Evolutionary conservation across 352 stramenopile genomes (phyloP).

Genomic region (Phytophthora boehmeriae): DNA sequence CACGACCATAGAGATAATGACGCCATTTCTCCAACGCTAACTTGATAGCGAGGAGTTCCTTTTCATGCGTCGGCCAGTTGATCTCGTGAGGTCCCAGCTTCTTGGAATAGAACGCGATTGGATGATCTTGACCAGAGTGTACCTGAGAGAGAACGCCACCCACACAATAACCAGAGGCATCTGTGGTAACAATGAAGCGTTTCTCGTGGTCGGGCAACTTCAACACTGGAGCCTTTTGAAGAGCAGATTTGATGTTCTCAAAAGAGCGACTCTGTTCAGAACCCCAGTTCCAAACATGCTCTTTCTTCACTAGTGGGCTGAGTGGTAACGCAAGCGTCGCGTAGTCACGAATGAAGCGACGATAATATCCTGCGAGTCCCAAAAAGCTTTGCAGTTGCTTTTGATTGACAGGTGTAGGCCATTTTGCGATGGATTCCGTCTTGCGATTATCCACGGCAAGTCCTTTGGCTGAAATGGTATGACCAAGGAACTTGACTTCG

Average conservation of each 20-base stretch:
- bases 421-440: constrained; percentile 28
- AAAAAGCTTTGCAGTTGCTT: constrained; percentile 35
- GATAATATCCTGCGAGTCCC: constrained; percentile 32
- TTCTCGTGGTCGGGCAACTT: constrained; percentile 23
- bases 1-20: constrained; percentile 23
- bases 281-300: constrained; percentile 17
- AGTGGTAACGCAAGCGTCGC: constrained; percentile 25
- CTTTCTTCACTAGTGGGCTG: constrained; percentile 28
- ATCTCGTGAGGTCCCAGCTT: constrained; percentile 6
- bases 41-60: constrained; percentile 26
- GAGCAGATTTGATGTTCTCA: constrained; percentile 11
- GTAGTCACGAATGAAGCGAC: constrained; percentile 33
- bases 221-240: constrained; percentile 33
- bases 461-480: constrained; percentile 25
- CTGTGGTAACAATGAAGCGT: constrained; percentile 38
- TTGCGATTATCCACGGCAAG: constrained; percentile 29
- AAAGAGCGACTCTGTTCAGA: constrained; percentile 19
- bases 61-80: constrained; percentile 26
- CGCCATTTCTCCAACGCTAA: constrained; percentile 12
- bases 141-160: constrained; percentile 8
- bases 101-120: constrained; percentile 34
- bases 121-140: constrained; percentile 21
- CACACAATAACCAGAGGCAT: constrained; percentile 21
- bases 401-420: background rate
- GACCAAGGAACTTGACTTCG: constrained; percentile 28